A percentile compares a stretch with the other conserved stretches of the same genome.
These are phyloP conservation scores for Fomitopsis pinicola DNA, from an alignment of 1,284 basidiomycete genomes.

Conservation along the genomic window DNA sequence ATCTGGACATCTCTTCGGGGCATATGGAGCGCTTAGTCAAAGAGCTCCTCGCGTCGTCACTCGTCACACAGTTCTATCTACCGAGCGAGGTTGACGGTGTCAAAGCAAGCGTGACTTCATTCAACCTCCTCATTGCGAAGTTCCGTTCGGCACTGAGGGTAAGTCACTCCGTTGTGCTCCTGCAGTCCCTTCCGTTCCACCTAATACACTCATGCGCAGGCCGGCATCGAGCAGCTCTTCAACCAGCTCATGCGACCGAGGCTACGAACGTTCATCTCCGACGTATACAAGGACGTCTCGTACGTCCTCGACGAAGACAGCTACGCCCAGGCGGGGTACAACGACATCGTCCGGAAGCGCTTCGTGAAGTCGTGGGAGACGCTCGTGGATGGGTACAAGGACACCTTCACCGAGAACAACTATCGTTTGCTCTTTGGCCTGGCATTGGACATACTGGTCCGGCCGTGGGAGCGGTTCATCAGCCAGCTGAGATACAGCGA, in stretches of 20 bases:
- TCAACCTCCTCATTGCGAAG: conserved; percentile 54
- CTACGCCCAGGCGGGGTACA: conserved; percentile 80
- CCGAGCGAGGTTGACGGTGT: conserved; percentile 51
- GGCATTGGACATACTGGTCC: conserved; percentile 80
- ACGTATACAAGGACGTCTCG: conserved; percentile 86
- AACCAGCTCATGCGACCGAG: conserved; percentile 88
- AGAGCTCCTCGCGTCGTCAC: conserved; percentile 57
- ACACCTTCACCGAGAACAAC: conserved; percentile 83
- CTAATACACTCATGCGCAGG: conserved; percentile 36
- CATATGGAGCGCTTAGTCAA: conserved; percentile 81
- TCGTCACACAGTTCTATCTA: conserved; percentile 69
- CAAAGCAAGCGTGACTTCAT: conserved; percentile 40
- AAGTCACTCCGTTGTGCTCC: conserved; percentile 15
- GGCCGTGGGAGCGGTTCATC: conserved; percentile 92
- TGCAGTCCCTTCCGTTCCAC: conserved; percentile 5
- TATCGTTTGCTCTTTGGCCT: conserved; percentile 83
- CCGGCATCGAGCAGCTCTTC: conserved; percentile 91
- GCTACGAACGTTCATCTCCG: conserved; percentile 77
- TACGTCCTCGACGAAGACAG: conserved; percentile 89
- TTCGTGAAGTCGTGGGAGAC: conserved; percentile 87
- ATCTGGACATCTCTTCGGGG: conserved; percentile 81
- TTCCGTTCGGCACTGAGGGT: conserved; percentile 74
- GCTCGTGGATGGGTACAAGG: conserved; percentile 84
- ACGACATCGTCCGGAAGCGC: conserved; percentile 83
- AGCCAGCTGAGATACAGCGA: conserved; percentile 85